These are phyloP conservation scores for Corchorus olitorius DNA, from an alignment of 345 rosid genomes.

Conservation along the genomic window DNA sequence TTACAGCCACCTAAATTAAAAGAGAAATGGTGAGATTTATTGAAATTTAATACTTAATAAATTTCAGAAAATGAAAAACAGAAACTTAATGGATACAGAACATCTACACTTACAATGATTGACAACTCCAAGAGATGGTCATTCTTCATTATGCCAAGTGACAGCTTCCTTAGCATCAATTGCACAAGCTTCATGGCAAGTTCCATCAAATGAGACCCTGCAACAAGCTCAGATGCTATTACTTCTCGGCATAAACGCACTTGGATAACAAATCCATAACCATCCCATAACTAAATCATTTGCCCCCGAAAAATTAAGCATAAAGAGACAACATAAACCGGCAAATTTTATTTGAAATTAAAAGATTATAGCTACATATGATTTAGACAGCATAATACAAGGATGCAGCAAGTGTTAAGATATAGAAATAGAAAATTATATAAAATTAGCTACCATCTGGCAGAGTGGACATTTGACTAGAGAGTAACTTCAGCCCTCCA, in stretches of 20 bases:
- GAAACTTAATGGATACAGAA: constrained; percentile 10
- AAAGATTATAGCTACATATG: background rate
- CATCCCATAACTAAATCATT: background rate
- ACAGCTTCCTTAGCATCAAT: constrained; percentile 50
- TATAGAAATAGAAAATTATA: background rate
- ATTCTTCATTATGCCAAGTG: constrained; percentile 38
- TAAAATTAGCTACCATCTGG: constrained; percentile 6
- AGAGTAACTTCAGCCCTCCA: constrained; percentile 73
- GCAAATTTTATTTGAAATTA: background rate
- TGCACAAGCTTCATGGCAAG: constrained; percentile 70
- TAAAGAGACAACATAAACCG: background rate
- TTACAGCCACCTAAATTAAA: constrained; percentile 51
- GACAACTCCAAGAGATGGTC: constrained; percentile 52
- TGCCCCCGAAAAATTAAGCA: background rate
- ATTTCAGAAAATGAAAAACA: background rate
- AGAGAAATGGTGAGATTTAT: background rate
- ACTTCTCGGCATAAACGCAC: constrained; percentile 4
- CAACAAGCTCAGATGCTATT: constrained; percentile 20
- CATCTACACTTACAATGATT: constrained; percentile 54
- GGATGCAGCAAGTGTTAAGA: background rate
- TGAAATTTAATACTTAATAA: background rate
- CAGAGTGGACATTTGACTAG: constrained; percentile 26
- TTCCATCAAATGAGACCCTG: constrained; percentile 78
- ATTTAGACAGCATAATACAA: background rate
- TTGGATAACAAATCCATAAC: background rate